Conservation (phyloP, 2,329 filamentous ascomycete genomes). For the Arachnopeziza araneosa region DNA sequence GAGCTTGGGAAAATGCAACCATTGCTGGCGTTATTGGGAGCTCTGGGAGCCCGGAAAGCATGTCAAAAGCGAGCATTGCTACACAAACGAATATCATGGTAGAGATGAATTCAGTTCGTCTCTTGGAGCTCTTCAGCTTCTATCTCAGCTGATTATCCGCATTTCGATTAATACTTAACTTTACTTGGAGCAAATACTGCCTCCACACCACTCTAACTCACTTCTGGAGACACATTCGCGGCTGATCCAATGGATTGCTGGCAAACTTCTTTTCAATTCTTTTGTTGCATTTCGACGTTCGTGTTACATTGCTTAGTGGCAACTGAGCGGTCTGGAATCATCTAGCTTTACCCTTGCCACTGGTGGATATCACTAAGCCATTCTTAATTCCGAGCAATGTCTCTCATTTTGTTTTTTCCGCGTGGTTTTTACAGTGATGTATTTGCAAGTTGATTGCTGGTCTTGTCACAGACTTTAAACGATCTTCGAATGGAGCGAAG, state of each 20-base stretch:
- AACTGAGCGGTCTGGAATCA: neutral
- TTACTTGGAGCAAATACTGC: neutral
- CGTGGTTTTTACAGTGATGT: neutral
- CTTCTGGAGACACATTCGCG: neutral
- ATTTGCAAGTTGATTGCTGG: neutral
- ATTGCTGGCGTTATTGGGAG: neutral
- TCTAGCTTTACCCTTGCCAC: neutral
- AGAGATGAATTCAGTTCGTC: neutral
- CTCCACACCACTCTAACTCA: neutral
- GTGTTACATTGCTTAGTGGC: neutral
- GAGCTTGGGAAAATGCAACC: neutral
- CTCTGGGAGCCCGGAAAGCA: neutral
- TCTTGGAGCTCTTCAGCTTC: no score
- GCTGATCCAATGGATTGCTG: neutral
- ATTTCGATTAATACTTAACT: no score
- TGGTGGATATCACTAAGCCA: neutral
- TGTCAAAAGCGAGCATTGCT: neutral
- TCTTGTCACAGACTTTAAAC: neutral
- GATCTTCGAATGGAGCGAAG: neutral
- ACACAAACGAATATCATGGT: neutral
- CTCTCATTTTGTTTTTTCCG: neutral
- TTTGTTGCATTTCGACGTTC: neutral
- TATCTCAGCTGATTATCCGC: no score
- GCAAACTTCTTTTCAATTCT: neutral
- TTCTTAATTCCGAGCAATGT: neutral